Base-by-base conservation (phyloP, 768 basidiomycete species). In the Pleurotus tuber-regium region DNA sequence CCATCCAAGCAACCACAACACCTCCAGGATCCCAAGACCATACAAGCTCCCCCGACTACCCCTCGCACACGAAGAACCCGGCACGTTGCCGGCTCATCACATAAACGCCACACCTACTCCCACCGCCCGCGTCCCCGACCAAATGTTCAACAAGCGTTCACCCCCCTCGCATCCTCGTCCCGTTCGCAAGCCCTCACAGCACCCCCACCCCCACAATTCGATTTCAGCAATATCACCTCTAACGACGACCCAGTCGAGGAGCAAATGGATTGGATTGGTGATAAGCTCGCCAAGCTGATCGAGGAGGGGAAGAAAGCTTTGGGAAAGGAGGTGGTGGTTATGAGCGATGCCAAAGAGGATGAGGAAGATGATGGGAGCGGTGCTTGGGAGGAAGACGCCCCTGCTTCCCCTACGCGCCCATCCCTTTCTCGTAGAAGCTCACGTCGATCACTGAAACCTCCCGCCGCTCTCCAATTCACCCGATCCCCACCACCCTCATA, bases 221-320 rank as follows among this genome's bases (percentile, higher is more conserved):
- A 48, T 31, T 42, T 42, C 21, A 24, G 9, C 41, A 10, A 31
- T 23, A 30, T n/a, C 31, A 21, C 16, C 16, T 10, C 46, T 30
- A 21, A 29, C 21, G 46, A 48, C n/a, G 46, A 48, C 46, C 46
- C 46, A 14, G 46, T 48, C 46, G 46, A 48, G 18, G 46, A 53
- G 49, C 54, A 53, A 49, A 91, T 92, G 86, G 87, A 89, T 58
- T 89, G 87, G 87, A 86, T 92, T 53, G 86, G 87, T 16, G 83
- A 79, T 55, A 82, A 79, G 56, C 77, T 93, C 25, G 66, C 79
- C 23, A 69, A 68, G 54, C 78, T 92, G 44, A 92, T 93, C 56
- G 81, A 83, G 60, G 83, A 92, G 59, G 91, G 91, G 12, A 83
- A 87, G 62, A 82, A 78, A 40, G 91, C 91, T 0, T 75, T 93